A percentile compares a stretch with the other conserved stretches of the same genome.
These are phyloP conservation scores for Ceratonia siliqua DNA, from an alignment of 306 rosid species.

Conservation along the genomic window DNA sequence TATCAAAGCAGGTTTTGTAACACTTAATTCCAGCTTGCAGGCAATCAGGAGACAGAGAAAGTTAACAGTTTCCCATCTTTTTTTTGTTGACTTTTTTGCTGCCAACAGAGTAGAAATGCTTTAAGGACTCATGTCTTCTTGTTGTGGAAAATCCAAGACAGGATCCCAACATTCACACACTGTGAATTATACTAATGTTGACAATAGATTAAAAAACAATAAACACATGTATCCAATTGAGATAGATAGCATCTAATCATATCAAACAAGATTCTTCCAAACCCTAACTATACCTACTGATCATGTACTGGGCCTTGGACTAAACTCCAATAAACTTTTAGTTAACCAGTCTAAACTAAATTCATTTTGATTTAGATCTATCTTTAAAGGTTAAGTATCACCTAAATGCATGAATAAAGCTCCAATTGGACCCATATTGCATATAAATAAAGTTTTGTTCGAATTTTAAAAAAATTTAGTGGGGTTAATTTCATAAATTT, in stretches of 20 bases:
- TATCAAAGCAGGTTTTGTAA: conserved; percentile 42
- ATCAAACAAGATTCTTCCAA: neutral
- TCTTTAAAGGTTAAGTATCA: too few species aligned
- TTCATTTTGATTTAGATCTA: too few species aligned
- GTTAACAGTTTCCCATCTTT: conserved; percentile 31
- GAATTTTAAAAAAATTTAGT: too few species aligned
- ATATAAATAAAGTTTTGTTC: too few species aligned
- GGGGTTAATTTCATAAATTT: too few species aligned
- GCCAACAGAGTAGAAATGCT: conserved; percentile 30
- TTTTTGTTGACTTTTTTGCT: conserved; percentile 32
- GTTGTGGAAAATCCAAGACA: conserved; percentile 52
- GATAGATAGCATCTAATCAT: conserved; percentile 28
- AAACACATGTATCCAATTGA: conserved; percentile 2
- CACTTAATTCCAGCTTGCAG: conserved; percentile 64
- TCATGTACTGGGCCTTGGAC: too few species aligned
- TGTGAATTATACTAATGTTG: conserved; percentile 38
- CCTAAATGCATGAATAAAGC: too few species aligned
- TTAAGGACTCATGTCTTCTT: conserved; percentile 32
- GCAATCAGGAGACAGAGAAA: conserved; percentile 65
- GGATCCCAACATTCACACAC: conserved; percentile 54
- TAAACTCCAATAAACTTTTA: too few species aligned
- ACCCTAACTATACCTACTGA: too few species aligned
- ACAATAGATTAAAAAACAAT: conserved; percentile 5
- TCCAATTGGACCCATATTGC: too few species aligned
- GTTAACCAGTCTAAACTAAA: too few species aligned